Evolutionary conservation across 2,329 filamentous ascomycete genomes (phyloP).

Genomic region (Fusarium metavorans): DNA sequence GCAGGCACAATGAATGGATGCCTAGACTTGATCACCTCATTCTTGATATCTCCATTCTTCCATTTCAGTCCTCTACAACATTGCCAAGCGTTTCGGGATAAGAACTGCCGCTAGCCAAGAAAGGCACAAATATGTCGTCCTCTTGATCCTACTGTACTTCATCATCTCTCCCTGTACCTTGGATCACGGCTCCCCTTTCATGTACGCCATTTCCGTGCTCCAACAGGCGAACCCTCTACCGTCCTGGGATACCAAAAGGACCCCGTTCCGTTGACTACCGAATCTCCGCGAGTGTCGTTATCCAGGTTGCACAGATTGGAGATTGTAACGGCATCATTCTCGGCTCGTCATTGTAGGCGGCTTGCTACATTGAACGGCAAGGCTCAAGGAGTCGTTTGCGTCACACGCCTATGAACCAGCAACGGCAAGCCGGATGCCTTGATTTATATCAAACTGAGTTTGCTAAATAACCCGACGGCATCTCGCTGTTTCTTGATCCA

Average conservation of each 20-base stretch:
- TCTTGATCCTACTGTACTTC: neutral
- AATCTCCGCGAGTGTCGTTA: slow-evolving; percentile 35
- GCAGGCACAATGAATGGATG: neutral
- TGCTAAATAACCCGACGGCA: slow-evolving; percentile 14
- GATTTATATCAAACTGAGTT: slow-evolving; percentile 10
- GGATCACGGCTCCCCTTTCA: neutral
- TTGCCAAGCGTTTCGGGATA: neutral
- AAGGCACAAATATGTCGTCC: slow-evolving; percentile 4
- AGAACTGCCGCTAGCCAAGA: slow-evolving; percentile 3
- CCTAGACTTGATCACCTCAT: neutral
- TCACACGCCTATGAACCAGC: slow-evolving; percentile 23
- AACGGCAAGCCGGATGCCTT: slow-evolving; percentile 21
- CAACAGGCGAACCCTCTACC: neutral
- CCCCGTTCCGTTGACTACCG: slow-evolving; percentile 6
- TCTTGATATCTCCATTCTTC: neutral
- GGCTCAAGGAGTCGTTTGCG: slow-evolving; percentile 35
- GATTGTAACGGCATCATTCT: slow-evolving; percentile 27
- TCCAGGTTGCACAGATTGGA: slow-evolving; percentile 28
- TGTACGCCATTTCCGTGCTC: slow-evolving; percentile 4
- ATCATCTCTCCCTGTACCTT: neutral
- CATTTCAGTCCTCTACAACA: neutral
- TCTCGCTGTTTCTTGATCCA: neutral
- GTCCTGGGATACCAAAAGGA: neutral
- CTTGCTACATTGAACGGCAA: slow-evolving; percentile 11
- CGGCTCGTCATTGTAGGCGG: slow-evolving; percentile 17